Base-by-base conservation (phyloP, 106 monocot species). In the Phalaenopsis aphrodite region DNA sequence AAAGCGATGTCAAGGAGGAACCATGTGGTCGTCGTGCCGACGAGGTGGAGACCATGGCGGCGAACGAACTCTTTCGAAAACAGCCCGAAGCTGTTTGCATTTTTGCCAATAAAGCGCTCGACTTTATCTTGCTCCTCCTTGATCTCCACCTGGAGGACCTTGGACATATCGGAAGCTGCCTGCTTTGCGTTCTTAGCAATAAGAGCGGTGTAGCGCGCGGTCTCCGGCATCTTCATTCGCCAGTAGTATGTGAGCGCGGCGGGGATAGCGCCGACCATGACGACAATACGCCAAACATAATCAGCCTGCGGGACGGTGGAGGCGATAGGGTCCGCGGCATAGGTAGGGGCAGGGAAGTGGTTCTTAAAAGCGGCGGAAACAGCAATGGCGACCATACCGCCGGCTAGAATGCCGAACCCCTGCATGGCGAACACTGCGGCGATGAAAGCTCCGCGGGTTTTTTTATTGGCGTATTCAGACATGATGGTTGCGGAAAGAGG, bases 401-500 rank as follows among this genome's bases (percentile, higher is more conserved):
- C 88, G 72, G 66, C 84, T 36, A 89, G 82, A 47, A 84, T 89
- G 10, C 76, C 76, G 23, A 76, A 72, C 4, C 80, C 80, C 52
- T 80, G 80, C 80, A 80, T 93, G 8, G 93, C 93, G 80, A 93
- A 93, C 23, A 93, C 90, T 55, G 93, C 90, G 5, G 93, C 93
- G 55, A 93, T 93, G 83, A 93, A 93, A 15, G 88, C 80, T 0
- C 93, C 93, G 48, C 93, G 90, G 5, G 93, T 93, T 56, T 85
- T 87, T 86, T 93, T 93, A 85, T 93, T 93, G 58, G 93, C 90
- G 82, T 93, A 93, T 80, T 93, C 93, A 2, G 93, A 93, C 93
- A 93, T 93, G 85, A 93, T 93, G 79, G 93, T 93, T 82, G 93
- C 93, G 48, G 88, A 88, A 8, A 93, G 87, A 0, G 93, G 93